Evolutionary conservation across 139 green algal genomes (phyloP).

Genomic region (Monoraphidium neglectum): DNA sequence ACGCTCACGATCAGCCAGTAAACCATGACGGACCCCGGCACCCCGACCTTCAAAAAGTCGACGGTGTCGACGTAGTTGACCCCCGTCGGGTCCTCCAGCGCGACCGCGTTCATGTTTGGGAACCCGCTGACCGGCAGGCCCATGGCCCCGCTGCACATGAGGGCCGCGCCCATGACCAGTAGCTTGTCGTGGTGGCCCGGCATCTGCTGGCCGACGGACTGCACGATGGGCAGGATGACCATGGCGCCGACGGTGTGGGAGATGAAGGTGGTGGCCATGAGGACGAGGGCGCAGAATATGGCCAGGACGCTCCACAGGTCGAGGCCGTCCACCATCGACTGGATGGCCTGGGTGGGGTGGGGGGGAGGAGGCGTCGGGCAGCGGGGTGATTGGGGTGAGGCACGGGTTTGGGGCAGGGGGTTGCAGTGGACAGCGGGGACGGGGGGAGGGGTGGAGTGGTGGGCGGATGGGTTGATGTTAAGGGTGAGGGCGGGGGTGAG

Average conservation of each 20-base stretch:
- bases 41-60: conserved; percentile 70
- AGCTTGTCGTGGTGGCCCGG: conserved; percentile 55
- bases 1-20: conserved; percentile 66
- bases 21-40: conserved; percentile 50
- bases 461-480: too few relatives aligned
- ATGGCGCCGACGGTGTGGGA: conserved; percentile 78
- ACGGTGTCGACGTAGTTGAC: conserved; percentile 49
- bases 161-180: conserved; percentile 70
- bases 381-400: too few relatives aligned
- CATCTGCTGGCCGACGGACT: conserved; percentile 64
- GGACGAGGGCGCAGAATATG: conserved; percentile 66
- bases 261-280: conserved; percentile 72
- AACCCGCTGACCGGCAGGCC: conserved; percentile 75
- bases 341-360: conserved; percentile 15
- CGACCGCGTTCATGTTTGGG: conserved; percentile 78
- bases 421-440: too few relatives aligned
- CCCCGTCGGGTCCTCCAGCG: conserved; percentile 62
- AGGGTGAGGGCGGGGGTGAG: too few relatives aligned
- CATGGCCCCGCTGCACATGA: conserved; percentile 81
- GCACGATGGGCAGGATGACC: conserved; percentile 80
- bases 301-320: conserved; percentile 43
- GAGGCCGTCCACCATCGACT: conserved; percentile 26
- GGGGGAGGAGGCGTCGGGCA: not conserved
- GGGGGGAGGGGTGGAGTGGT: too few relatives aligned
- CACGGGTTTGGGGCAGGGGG: not conserved